phyloP scores from a whole-genome alignment of 2,329 filamentous ascomycete genomes.

The Cladophialophora bantiana region DNA sequence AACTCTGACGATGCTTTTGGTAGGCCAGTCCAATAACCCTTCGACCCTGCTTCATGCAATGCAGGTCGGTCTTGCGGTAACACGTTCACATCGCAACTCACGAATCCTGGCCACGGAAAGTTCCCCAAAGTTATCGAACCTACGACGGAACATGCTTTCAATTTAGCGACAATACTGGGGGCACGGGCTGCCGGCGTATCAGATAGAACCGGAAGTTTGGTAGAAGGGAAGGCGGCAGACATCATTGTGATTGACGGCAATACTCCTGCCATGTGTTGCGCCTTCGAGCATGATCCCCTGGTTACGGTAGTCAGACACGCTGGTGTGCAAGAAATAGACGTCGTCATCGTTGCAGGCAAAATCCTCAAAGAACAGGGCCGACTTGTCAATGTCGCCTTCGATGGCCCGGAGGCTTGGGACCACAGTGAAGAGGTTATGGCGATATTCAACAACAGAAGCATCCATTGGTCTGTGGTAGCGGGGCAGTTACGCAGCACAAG shows the following conservation, averaged over 20 bases:
- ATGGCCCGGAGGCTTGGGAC: slow-evolving; percentile 4
- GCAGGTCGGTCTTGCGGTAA: slow-evolving; percentile 12
- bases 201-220: slow-evolving; percentile 9
- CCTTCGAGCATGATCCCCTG: slow-evolving; percentile 15
- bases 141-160: slow-evolving; percentile 10
- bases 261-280: slow-evolving; percentile 18
- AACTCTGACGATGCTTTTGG: not conserved
- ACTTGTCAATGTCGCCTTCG: slow-evolving; percentile 9
- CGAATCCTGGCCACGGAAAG: slow-evolving; percentile 7
- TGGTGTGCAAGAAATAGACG: slow-evolving; percentile 12
- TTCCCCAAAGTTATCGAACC: slow-evolving; percentile 9
- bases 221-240: slow-evolving; percentile 8
- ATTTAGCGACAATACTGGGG: slow-evolving; percentile 15
- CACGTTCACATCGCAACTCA: slow-evolving; percentile 15
- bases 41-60: slow-evolving; percentile 12
- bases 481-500: slow-evolving; percentile 9
- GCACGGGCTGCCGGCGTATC: slow-evolving; percentile 5
- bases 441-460: not conserved
- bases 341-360: slow-evolving; percentile 6
- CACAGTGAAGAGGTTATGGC: not conserved
- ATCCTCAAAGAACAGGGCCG: slow-evolving; percentile 16
- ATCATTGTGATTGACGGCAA: slow-evolving; percentile 7
- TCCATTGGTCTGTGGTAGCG: slow-evolving; percentile 11
- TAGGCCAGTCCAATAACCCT: slow-evolving; percentile 13
- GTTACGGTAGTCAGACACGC: slow-evolving; percentile 16